Percentiles rank a stretch among this genome's conserved stretches.
Evolutionary conservation across 192 early-diverging fungal genomes (phyloP).

Genomic region (Diversispora epigaea): DNA sequence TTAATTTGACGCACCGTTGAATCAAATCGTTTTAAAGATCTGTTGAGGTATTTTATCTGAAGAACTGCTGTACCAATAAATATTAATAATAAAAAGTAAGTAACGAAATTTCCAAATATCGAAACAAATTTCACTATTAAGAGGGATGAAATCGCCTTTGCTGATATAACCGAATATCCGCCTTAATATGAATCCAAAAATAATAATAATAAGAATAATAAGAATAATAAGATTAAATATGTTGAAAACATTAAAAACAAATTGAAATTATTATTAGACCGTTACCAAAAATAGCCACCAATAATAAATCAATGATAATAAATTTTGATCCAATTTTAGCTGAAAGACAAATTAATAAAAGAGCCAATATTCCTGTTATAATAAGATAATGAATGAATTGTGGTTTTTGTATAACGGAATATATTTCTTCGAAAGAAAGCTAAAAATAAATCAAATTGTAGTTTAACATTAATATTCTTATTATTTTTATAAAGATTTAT

Average conservation of each 20-base stretch:
- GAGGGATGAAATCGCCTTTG: conserved; percentile 67
- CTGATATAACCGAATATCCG: conserved; percentile 70
- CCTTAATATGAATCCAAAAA: conserved; percentile 39
- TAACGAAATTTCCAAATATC: conserved; percentile 64
- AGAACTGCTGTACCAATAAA: conserved; percentile 62
- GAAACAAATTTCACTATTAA: conserved; percentile 60
- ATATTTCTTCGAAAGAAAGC: conserved; percentile 31
- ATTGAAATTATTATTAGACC: neutral
- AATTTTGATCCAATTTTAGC: conserved; percentile 47
- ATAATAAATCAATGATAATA: conserved; percentile 63
- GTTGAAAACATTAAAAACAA: neutral
- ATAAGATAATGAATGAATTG: conserved; percentile 56
- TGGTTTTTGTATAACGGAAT: conserved; percentile 49
- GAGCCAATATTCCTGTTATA: conserved; percentile 39
- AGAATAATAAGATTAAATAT: neutral
- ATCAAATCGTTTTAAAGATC: conserved; percentile 62
- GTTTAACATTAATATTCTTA: too few relatives aligned
- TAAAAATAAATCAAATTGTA: too few relatives aligned
- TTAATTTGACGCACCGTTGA: conserved; percentile 41
- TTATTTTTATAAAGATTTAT: too few relatives aligned
- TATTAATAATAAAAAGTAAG: conserved; percentile 60
- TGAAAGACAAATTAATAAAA: conserved; percentile 45
- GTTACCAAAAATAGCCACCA: conserved; percentile 71
- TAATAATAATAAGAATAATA: neutral
- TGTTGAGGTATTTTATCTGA: conserved; percentile 68